Evolutionary conservation across 2,329 filamentous ascomycete genomes (phyloP).

Genomic region (Diaporthe vexans): DNA sequence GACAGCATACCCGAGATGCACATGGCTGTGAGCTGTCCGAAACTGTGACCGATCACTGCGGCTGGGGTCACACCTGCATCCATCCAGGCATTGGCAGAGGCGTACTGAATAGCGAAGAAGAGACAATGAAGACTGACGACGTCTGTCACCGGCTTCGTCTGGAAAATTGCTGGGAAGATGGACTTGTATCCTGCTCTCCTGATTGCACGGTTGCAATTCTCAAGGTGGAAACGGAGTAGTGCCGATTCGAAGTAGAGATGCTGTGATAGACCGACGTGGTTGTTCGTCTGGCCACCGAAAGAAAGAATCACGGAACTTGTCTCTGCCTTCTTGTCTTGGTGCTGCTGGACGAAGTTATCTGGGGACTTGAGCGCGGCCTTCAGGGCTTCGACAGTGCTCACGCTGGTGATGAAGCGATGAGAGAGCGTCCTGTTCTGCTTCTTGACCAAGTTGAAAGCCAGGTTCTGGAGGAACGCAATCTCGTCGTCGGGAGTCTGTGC

Average conservation of each 20-base stretch:
- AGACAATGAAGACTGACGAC: constrained; percentile 52
- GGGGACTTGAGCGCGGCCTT: neutral
- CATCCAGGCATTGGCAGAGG: constrained; percentile 48
- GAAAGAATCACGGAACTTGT: constrained; percentile 49
- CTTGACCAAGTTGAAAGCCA: neutral
- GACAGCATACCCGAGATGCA: constrained; percentile 49
- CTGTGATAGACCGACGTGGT: constrained; percentile 46
- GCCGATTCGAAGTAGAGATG: constrained; percentile 47
- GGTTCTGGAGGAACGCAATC: neutral
- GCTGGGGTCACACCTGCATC: constrained; percentile 48
- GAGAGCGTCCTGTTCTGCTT: neutral
- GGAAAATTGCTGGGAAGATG: constrained; percentile 53
- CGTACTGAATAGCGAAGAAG: constrained; percentile 28
- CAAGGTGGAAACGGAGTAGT: constrained; percentile 47
- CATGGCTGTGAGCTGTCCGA: constrained; percentile 53
- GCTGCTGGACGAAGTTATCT: neutral
- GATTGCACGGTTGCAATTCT: constrained; percentile 42
- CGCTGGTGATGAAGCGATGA: constrained; percentile 11
- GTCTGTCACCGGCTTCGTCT: constrained; percentile 48
- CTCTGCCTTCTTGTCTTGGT: constrained; percentile 4
- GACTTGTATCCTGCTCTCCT: constrained; percentile 42
- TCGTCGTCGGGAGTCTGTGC: neutral
- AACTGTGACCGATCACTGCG: constrained; percentile 53
- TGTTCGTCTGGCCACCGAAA: constrained; percentile 56
- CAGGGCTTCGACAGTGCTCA: neutral